phyloP scores from a whole-genome alignment of 495 filamentous ascomycete species.

The Polyplosphaeria fusca region DNA sequence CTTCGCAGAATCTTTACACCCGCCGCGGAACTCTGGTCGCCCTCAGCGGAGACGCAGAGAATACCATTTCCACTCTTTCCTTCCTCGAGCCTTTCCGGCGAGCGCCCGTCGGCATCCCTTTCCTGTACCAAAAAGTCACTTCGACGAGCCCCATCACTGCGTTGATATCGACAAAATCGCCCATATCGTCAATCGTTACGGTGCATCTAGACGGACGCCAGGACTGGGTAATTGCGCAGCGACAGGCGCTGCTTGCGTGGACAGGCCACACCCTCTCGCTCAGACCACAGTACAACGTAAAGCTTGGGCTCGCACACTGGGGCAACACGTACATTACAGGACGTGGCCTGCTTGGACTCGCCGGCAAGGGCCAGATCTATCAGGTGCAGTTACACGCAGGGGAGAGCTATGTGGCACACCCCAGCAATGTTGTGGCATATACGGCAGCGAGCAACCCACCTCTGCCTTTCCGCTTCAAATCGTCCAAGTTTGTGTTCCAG shows the following conservation, averaged over 20 bases:
- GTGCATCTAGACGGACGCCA: constrained; percentile 88
- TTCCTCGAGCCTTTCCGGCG: constrained; percentile 78
- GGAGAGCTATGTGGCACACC: constrained; percentile 86
- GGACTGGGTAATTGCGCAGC: constrained; percentile 90
- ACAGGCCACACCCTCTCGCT: constrained; percentile 82
- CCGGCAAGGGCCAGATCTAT: constrained; percentile 82
- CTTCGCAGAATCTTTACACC: constrained; percentile 89
- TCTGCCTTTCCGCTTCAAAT: constrained; percentile 78
- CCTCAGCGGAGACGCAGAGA: constrained; percentile 82
- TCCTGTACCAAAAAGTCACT: constrained; percentile 78
- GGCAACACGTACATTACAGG: constrained; percentile 84
- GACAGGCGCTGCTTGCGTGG: constrained; percentile 86
- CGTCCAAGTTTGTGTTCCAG: constrained; percentile 71
- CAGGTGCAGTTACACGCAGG: constrained; percentile 70
- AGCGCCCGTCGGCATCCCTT: constrained; percentile 76
- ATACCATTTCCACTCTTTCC: constrained; percentile 80
- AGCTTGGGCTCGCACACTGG: constrained; percentile 81
- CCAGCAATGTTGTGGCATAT: constrained; percentile 87
- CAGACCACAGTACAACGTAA: constrained; percentile 68
- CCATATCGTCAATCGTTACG: constrained; percentile 77
- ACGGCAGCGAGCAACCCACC: constrained; percentile 69
- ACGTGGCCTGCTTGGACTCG: constrained; percentile 78
- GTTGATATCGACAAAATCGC: constrained; percentile 80
- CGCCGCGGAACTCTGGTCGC: constrained; percentile 86
- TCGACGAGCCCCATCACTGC: constrained; percentile 74